Evolutionary conservation across 1,284 basidiomycete genomes (phyloP), one percentile per base, ranked within the genome.

Genomic region (Ceratobasidium sp.): DNA sequence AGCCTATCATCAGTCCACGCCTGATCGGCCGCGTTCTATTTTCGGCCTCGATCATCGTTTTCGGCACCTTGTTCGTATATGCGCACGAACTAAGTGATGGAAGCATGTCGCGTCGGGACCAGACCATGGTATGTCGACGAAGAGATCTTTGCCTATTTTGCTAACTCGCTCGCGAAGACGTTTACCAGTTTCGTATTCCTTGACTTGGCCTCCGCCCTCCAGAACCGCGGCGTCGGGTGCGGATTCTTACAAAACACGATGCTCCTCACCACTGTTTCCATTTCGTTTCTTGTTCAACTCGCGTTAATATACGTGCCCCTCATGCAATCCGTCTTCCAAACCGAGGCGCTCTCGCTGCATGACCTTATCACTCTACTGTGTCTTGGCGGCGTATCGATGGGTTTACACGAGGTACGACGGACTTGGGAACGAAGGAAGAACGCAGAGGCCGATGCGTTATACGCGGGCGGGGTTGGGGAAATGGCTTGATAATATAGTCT

Each of bases 141-240:
- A 19, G 27, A 48, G 69, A 41, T 53, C 24, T 51, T 41, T 73
- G 45, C 31, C 22, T 15, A 44, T 50, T 47, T 29, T 71, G 41
- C 44, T 73, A 72, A 54, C 51, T 22, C 19, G 24, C 53, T 57
- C 41, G 41, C 9, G 4, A 79, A 97, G 96, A 99, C 97, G 3
- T 99, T 99, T 82, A 95, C 96, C 19, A 93, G 91, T 81, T 99
- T 99, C 83, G 97, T 99, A 74, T 94, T 99, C 86, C 91, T 99
- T 75, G 97, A 99, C 83, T 89, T 99, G 50, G 93, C 96, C 1
- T 97, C 95, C 27, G 97, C 97, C 0, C 83, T 98, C 22, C 97
- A 99, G 82, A 98, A 96, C 82, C 92, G 97, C 57, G 96, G 96
- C 8, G 87, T 98, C 8, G 91, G 91, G 24, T 95, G 93, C 78